Evolutionary conservation across 2,329 filamentous ascomycete species (phyloP).

Genomic region (Ceratocystis albifundus): DNA sequence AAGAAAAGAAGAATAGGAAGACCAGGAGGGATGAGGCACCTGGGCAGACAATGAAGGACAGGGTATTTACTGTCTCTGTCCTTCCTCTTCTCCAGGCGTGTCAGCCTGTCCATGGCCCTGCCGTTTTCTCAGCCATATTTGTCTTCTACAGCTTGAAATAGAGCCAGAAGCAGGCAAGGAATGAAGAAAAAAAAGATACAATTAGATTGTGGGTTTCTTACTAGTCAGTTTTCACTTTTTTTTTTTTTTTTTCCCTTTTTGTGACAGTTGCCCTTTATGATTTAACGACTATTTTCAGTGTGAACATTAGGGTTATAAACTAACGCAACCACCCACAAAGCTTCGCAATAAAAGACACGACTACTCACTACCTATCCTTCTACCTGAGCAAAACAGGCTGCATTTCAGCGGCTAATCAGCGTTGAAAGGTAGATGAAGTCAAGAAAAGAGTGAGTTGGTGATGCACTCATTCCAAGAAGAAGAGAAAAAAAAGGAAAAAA

Average conservation of each 20-base stretch:
- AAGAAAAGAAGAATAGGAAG: constrained; percentile 1
- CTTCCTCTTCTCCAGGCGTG: neutral
- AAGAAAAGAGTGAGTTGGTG: neutral
- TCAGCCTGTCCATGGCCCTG: neutral
- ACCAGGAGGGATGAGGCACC: neutral
- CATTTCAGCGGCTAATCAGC: too few relatives aligned
- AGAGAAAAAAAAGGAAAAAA: too few relatives aligned
- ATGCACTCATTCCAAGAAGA: neutral
- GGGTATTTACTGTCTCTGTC: neutral
- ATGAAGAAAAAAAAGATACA: neutral
- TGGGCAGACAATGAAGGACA: neutral
- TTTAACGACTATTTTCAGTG: too few relatives aligned
- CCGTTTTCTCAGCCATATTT: neutral
- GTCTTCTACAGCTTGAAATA: neutral
- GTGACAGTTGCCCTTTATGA: too few relatives aligned
- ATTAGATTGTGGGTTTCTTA: neutral
- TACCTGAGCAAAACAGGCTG: too few relatives aligned
- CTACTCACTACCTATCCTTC: too few relatives aligned
- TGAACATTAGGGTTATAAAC: neutral
- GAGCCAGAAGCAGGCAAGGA: neutral
- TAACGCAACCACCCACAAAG: neutral
- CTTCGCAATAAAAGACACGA: too few relatives aligned
- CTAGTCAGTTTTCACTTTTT: too few relatives aligned
- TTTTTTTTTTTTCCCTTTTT: too few relatives aligned
- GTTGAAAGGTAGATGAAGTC: too few relatives aligned